Base-by-base conservation (phyloP, 495 filamentous ascomycete species). In the Xylaria sp. region DNA sequence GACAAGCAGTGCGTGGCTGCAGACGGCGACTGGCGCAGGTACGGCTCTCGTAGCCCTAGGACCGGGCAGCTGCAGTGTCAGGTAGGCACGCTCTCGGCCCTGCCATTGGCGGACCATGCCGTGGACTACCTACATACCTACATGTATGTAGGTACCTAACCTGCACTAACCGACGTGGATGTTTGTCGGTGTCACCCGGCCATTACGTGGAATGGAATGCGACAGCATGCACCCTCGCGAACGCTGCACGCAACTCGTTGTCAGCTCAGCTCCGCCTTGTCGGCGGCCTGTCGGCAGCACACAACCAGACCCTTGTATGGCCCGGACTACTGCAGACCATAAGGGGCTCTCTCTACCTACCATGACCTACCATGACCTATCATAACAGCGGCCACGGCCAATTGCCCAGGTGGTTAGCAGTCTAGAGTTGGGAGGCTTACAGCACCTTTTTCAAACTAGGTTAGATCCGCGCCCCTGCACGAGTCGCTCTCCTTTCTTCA, bases 191-290 rank as follows among this genome's bases (percentile, higher is more conserved):
- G 48, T n/a, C 64, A 67, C n/a, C 48, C 35, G 37, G 35, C 64
- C 64, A 1, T n/a, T n/a, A 9, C 44, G n/a, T 41, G 64, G 35
- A 67, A 67, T 67, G 64, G n/a, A 67, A 67, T 67, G 64, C 11
- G 35, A 40, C 41, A 33, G 35, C 62, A 35, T 21, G 61, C 62
- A 52, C 50, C 43, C 24, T 65, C 29, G 17, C 21, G 57, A 37
- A 21, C 21, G 37, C 55, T 59, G 46, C 15, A 55, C 24, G 19
- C 55, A 6, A 59, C 29, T n/a, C n/a, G n/a, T n/a, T n/a, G n/a
- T n/a, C n/a, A n/a, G n/a, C 48, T 33, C 31, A 67, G 48, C 64
- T 67, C 48, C 64, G 64, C 37, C 59, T 43, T 62, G n/a, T 15
- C 57, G 57, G 57, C 57, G 57, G 31, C 59, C 29, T 62, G n/a